A percentile compares a stretch with the other conserved stretches of the same genome.
Conservation (phyloP, 352 stramenopile genomes). For the Phytophthora hibernalis region DNA sequence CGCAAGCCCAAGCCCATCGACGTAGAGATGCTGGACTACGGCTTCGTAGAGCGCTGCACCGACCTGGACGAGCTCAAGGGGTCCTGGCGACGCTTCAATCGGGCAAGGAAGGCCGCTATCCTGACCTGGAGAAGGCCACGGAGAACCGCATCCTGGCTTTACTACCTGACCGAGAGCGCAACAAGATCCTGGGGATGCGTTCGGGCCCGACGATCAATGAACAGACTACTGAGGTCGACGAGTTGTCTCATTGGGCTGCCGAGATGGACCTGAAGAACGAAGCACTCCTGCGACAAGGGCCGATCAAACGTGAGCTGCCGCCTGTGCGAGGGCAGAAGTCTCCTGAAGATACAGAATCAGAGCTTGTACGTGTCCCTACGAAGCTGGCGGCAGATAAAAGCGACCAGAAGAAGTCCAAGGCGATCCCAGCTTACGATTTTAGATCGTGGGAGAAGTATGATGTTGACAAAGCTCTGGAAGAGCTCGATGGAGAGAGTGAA, state of each 20-base stretch:
- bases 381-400: slow-evolving; percentile 10
- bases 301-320: slow-evolving; percentile 39
- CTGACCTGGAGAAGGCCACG: slow-evolving; percentile 82
- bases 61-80: slow-evolving; percentile 89
- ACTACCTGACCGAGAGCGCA: slow-evolving; percentile 78
- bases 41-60: slow-evolving; percentile 85
- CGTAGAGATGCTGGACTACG: slow-evolving; percentile 94
- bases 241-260: slow-evolving; percentile 71
- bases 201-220: slow-evolving; percentile 63
- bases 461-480: slow-evolving; percentile 78
- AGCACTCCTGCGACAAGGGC: slow-evolving; percentile 46
- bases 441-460: slow-evolving; percentile 93
- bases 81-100: slow-evolving; percentile 84
- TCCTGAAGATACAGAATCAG: neutral
- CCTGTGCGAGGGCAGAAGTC: slow-evolving; percentile 65
- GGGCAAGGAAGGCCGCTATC: slow-evolving; percentile 92
- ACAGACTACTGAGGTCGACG: slow-evolving; percentile 56
- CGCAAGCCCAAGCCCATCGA: slow-evolving; percentile 74
- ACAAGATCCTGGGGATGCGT: slow-evolving; percentile 77
- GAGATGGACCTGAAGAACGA: slow-evolving; percentile 67
- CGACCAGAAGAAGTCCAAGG: slow-evolving; percentile 35
- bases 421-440: slow-evolving; percentile 92
- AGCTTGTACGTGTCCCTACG: slow-evolving; percentile 3
- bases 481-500: slow-evolving; percentile 71
- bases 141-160: slow-evolving; percentile 84